Conservation (phyloP, 345 rosid genomes). For the Eucalyptus tenuipes region DNA sequence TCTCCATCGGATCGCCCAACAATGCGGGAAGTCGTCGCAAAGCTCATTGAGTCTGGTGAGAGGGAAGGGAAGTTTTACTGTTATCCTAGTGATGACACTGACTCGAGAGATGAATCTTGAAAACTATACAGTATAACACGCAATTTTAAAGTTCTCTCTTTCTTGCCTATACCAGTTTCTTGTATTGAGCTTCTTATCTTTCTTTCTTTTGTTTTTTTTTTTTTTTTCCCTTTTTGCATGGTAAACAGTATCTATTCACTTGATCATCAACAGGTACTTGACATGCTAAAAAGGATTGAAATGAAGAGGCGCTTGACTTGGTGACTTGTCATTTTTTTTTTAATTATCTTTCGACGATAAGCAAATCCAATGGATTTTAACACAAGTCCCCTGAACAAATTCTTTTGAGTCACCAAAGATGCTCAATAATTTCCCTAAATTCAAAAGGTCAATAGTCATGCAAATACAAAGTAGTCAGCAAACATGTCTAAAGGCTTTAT, state of each 20-base stretch:
- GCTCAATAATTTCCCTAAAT: not conserved
- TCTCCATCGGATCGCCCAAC: constrained; percentile 56
- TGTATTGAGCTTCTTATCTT: not conserved
- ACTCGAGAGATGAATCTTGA: not conserved
- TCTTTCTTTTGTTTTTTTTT: not conserved
- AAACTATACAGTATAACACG: not conserved
- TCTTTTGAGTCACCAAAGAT: not conserved
- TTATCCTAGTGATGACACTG: not conserved
- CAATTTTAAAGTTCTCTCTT: not conserved
- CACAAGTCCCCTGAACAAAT: not conserved
- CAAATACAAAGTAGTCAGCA: not conserved
- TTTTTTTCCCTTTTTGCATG: not conserved
- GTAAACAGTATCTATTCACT: not conserved
- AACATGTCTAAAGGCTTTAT: not conserved
- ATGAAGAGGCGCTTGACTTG: not conserved
- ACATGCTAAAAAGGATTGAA: not conserved
- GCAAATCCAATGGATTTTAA: not conserved
- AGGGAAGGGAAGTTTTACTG: constrained; percentile 15
- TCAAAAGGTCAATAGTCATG: not conserved
- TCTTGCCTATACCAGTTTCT: not conserved
- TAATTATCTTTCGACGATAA: not conserved
- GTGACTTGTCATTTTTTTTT: not conserved
- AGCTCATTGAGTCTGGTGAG: constrained; percentile 58
- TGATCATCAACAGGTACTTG: not conserved
- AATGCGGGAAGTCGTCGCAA: constrained; percentile 64